A percentile compares a stretch with the other conserved stretches of the same genome.
Conservation (phyloP, 2,329 filamentous ascomycete species). For the Verticillium longisporum region DNA sequence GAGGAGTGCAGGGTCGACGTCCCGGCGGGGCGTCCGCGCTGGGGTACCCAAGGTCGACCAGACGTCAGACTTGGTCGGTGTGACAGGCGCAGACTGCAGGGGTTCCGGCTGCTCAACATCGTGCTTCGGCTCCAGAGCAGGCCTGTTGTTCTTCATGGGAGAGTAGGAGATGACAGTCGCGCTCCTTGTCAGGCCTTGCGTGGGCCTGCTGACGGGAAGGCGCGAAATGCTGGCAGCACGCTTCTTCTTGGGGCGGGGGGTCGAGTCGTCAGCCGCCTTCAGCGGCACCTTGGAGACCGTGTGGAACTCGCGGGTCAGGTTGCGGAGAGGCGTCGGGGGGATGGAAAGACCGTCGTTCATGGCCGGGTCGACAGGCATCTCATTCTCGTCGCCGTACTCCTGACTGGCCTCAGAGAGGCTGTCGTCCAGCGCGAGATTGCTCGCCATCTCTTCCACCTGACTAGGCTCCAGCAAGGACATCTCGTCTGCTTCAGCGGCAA, state of each 20-base stretch:
- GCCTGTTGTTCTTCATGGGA: constrained; percentile 34
- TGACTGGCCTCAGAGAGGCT: constrained; percentile 55
- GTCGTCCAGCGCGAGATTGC: constrained; percentile 31
- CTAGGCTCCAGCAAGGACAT: constrained; percentile 48
- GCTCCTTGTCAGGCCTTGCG: constrained; percentile 33
- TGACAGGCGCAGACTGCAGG: constrained; percentile 24
- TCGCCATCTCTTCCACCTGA: constrained; percentile 26
- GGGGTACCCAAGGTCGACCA: constrained; percentile 52
- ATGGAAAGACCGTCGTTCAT: constrained; percentile 23
- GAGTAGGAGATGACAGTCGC: constrained; percentile 49
- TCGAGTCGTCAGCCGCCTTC: constrained; percentile 57
- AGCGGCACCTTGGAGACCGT: constrained; percentile 74
- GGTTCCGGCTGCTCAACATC: constrained; percentile 16
- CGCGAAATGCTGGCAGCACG: constrained; percentile 45
- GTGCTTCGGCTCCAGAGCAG: constrained; percentile 10
- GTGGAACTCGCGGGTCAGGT: constrained; percentile 51
- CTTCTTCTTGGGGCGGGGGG: constrained; percentile 40
- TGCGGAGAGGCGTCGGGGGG: constrained; percentile 50
- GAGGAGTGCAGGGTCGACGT: constrained; percentile 48
- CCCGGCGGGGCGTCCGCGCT: constrained; percentile 46
- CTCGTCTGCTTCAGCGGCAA: constrained; percentile 52
- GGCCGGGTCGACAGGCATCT: constrained; percentile 46
- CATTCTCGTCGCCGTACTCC: constrained; percentile 62
- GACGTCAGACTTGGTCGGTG: constrained; percentile 40
- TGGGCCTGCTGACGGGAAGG: constrained; percentile 34